Base-by-base conservation (phyloP, 2,329 filamentous ascomycete genomes). In the Huntiella abstrusa region DNA sequence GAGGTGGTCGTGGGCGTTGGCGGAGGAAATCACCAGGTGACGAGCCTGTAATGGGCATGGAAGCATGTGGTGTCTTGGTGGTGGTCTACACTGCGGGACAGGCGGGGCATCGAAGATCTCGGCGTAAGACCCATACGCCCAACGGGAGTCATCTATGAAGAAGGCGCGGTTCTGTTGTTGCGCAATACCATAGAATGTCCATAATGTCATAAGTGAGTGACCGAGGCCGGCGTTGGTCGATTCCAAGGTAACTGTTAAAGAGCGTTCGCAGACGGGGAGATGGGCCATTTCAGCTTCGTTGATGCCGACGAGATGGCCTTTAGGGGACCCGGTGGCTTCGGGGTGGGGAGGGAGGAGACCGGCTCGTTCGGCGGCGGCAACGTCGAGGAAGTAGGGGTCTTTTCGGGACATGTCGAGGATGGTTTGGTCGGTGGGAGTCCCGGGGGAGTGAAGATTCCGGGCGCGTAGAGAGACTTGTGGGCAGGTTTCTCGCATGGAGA, bases 111-210 rank as follows among this genome's bases (percentile, higher is more conserved):
- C 64, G 60, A 93, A 92, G 54, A 83, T 84, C 43, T 74, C 69
- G 1, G 69, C 70, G 56, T 83, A 93, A 44, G 70, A 68, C 7
- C 85, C 85, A 54, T 91, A 91, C 1, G 80, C 77, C 79, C 86
- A 93, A 53, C 79, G 70, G 5, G 80, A 75, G 60, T 93, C 85
- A 54, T 92, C 83, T 51, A 93, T 67, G 62, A 93, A 92, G 60
- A 93, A 92, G 1, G 75, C 68, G 17, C 84, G 69, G 11, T 73
- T 73, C 57, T 92, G 81, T 49, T 77, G 71, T 56, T 79, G 68
- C 2, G 85, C 83, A 46, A 92, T 63, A 3, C 83, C 83, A 57
- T 91, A 92, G 19, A 83, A 79, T 55, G 80, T 80, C 84, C 85
- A 94, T 47, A 93, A 58, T 56, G 78, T 71, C 70, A 92, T 77